Evolutionary conservation across 768 basidiomycete genomes (phyloP), one percentile per base, ranked within the genome.

Genomic region (Serendipita vermifera): DNA sequence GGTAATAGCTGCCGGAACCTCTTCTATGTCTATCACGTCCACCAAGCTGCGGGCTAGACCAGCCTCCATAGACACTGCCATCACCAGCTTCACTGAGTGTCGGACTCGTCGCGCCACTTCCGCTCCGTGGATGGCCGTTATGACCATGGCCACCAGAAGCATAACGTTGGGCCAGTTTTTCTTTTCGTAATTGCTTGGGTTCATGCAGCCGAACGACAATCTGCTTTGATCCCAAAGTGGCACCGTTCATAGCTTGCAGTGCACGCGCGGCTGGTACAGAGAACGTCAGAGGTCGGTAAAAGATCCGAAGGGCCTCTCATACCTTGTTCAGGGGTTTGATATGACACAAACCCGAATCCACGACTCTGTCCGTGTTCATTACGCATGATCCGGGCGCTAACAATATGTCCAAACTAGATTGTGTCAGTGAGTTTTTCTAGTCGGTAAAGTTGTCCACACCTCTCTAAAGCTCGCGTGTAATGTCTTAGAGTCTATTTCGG

Each of bases 341-440:
- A 93, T 2, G 86, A 88, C 38, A 93, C 91, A 63, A 93, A 94
- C 27, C 91, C 91, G 65, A 93, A 94, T 7, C 90, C 85, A 61
- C 87, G 82, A 69, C 85, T 83, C 53, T 83, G 81, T 32, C 86
- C 85, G 58, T 59, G 69, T 64, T 92, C 89, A 62, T 87, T 88
- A 22, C 86, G 80, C 91, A 93, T 92, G 38, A 93, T 89, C 58
- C 90, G 83, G 40, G 91, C 91, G 70, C 88, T 91, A 60, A 91
- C 86, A 60, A 93, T 91, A 70, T 84, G 81, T 36, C 91, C 91
- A 67, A 82, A 94, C 84, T 90, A 62, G 27, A 39, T 32, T 17
- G 35, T 43, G 40, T 5, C 38, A 57, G 22, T 55, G 33, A 33
- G 61, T 38, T 5, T 39, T 29, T 31, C 31, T 55, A 55, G 46